Base-by-base conservation (phyloP, 2,329 filamentous ascomycete genomes). In the Cylindrodendrum hubeiense region DNA sequence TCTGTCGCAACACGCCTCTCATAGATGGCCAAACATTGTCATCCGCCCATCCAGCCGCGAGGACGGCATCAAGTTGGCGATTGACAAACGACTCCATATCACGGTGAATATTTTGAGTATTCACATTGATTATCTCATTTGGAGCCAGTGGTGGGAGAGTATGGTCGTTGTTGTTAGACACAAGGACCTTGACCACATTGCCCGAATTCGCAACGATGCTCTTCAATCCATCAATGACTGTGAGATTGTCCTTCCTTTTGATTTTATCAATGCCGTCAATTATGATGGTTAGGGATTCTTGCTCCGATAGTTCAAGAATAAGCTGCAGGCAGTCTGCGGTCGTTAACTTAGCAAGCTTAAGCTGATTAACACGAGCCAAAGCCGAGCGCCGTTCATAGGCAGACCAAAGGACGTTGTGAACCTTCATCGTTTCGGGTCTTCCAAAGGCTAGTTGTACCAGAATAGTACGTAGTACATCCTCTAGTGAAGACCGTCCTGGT, bases 251-350 rank as follows among this genome's bases (percentile, higher is more conserved):
- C 7, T 47, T 26, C 4, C 51, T 50, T 3, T 47, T 28, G 15
- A 66, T 15, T 13, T 34, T 41, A 10, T 63, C 58, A 8, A 66
- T 28, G 5, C 34, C 63, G 22, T 33, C 33, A 9, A 67, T 19
- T 2, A 67, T 5, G 33, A 67, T 56, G 9, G 58, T 63, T 15
- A 66, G 24, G 12, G 63, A 28, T n/a, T 67, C 63, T 10, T 63
- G 52, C 13, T 49, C 54, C 2, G 44, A 47, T 4, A 63, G 28
- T 43, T 67, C 63, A 19, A 67, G 9, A 8, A 67, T 63, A 1
- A 61, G 63, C 9, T 59, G 49, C 5, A 59, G 37, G 7, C 65
- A 67, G 7, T 59, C 63, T 4, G 21, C 39, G 12, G 30, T 63
- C 10, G 12, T 43, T 2, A 60, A 15, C 12, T 7, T 47, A 0